A percentile compares a stretch with the other conserved stretches of the same genome.
phyloP scores from a whole-genome alignment of 2,329 filamentous ascomycete genomes.

The Arthrinium puccinioides region DNA sequence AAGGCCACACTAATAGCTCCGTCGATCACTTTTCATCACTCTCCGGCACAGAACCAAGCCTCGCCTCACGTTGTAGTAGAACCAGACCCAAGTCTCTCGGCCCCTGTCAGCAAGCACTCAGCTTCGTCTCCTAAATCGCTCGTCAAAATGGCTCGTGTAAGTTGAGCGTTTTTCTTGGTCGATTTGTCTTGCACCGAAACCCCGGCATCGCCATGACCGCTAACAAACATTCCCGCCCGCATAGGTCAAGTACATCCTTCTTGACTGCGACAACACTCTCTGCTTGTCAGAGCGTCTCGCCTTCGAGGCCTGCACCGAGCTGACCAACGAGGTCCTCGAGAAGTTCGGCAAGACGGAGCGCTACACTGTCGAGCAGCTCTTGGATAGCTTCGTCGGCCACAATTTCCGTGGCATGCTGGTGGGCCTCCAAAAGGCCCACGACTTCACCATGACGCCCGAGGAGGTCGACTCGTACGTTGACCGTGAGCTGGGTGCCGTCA shows the following conservation, averaged over 20 bases:
- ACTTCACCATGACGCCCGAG: constrained; percentile 52
- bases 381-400: constrained; percentile 68
- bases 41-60: no score
- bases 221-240: not conserved
- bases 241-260: constrained; percentile 53
- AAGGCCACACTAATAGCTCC: no score
- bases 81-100: no score
- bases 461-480: constrained; percentile 60
- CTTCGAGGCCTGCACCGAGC: constrained; percentile 68
- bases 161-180: constrained; percentile 11
- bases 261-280: constrained; percentile 67
- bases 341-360: constrained; percentile 51
- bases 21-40: no score
- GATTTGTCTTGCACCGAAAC: not conserved
- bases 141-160: constrained; percentile 25
- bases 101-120: no score
- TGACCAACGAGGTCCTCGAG: constrained; percentile 66
- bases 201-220: not conserved
- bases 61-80: no score
- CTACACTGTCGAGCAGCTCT: constrained; percentile 62
- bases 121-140: no score
- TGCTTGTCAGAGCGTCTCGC: constrained; percentile 68
- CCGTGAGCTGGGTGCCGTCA: constrained; percentile 63
- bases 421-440: constrained; percentile 60
- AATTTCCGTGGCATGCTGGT: constrained; percentile 74